Conservation (phyloP, 2,329 filamentous ascomycete genomes). For the Fusarium sp. region DNA sequence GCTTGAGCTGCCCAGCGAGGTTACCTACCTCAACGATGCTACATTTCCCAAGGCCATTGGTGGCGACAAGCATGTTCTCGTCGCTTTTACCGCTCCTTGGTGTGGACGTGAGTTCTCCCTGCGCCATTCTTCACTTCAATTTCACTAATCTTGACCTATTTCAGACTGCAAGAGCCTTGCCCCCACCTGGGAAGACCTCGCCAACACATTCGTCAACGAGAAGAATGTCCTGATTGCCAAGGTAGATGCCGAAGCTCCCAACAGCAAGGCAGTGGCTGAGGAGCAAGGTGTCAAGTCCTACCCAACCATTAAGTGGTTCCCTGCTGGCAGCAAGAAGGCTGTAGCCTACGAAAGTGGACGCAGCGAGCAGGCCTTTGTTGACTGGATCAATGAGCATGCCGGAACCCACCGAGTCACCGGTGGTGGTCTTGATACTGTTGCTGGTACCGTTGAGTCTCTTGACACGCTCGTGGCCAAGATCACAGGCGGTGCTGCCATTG, state of each 20-base stretch:
- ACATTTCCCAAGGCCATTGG: constrained; percentile 84
- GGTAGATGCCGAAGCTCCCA: constrained; percentile 91
- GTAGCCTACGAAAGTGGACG: constrained; percentile 81
- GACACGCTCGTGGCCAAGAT: constrained; percentile 82
- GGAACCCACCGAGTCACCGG: constrained; percentile 87
- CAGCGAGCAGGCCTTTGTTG: constrained; percentile 78
- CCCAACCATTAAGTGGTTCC: constrained; percentile 98
- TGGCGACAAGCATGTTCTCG: constrained; percentile 87
- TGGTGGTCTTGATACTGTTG: constrained; percentile 80
- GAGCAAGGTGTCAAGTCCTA: constrained; percentile 85
- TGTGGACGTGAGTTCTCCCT: constrained; percentile 84
- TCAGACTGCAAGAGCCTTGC: constrained; percentile 96
- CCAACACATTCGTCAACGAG: constrained; percentile 83
- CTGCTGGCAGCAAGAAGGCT: constrained; percentile 80
- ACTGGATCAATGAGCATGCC: constrained; percentile 88
- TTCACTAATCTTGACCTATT: constrained; percentile 27
- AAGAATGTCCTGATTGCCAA: constrained; percentile 88
- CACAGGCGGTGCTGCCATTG: constrained; percentile 69
- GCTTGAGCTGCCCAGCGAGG: constrained; percentile 76
- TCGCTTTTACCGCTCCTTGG: constrained; percentile 98
- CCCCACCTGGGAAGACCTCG: constrained; percentile 89
- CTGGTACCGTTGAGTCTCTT: constrained; percentile 84
- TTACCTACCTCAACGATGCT: constrained; percentile 83
- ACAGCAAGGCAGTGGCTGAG: constrained; percentile 81
- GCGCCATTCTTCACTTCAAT: background rate